phyloP scores from a whole-genome alignment of 1,284 basidiomycete genomes.

The Vanrija sp. region DNA sequence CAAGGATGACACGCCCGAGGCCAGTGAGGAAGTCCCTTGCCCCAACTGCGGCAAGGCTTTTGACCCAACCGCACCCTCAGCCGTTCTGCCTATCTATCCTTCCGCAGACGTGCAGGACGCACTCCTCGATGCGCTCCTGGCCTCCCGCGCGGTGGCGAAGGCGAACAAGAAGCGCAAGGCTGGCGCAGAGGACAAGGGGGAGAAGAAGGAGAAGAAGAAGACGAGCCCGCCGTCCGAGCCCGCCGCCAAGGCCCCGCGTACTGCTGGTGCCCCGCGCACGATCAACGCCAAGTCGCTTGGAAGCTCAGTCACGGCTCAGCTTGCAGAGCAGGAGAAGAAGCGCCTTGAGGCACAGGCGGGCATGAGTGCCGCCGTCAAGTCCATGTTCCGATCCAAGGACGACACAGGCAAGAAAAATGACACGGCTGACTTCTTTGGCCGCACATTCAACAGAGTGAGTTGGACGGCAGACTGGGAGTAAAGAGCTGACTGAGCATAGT shows the following conservation, averaged over 20 bases:
- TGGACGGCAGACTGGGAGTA: no score
- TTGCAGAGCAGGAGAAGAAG: constrained; percentile 48
- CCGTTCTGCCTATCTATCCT: constrained; percentile 44
- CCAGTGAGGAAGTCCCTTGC: constrained; percentile 30
- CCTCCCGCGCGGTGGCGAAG: constrained; percentile 37
- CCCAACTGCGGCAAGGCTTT: constrained; percentile 47
- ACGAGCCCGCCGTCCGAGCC: neutral
- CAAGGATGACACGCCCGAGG: constrained; percentile 16
- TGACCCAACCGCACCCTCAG: constrained; percentile 25
- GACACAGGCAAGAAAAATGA: constrained; percentile 28
- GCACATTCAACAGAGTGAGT: constrained; percentile 49
- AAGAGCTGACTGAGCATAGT: constrained; percentile 11
- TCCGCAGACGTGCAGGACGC: constrained; percentile 37
- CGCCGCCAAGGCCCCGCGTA: neutral
- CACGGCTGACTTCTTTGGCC: constrained; percentile 47
- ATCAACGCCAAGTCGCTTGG: constrained; percentile 9
- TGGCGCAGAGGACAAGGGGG: constrained; percentile 1
- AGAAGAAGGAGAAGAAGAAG: neutral
- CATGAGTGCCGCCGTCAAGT: constrained; percentile 49
- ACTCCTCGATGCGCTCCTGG: constrained; percentile 37
- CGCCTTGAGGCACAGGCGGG: constrained; percentile 41
- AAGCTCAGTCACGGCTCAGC: constrained; percentile 39
- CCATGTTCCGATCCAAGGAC: constrained; percentile 43
- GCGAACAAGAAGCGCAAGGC: constrained; percentile 40
- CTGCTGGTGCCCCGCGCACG: neutral